A percentile compares a stretch with the other conserved stretches of the same genome.
Evolutionary conservation across 345 rosid species (phyloP).

Genomic region (Eucalyptus sideroxylon): DNA sequence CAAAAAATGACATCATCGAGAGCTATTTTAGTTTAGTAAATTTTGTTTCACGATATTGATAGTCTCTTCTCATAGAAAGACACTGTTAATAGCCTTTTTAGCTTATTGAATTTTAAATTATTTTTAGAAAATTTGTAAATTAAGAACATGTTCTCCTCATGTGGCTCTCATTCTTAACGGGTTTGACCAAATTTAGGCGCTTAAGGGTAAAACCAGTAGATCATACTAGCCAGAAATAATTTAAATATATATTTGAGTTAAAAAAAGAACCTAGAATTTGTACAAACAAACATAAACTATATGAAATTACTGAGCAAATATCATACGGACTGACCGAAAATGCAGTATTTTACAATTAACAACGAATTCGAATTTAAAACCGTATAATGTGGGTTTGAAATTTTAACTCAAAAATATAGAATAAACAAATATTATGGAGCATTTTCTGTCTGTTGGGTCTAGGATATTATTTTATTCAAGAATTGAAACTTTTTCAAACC

Average conservation of each 20-base stretch:
- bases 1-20: too few relatives aligned
- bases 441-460: too few relatives aligned
- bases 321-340: fast-evolving
- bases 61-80: not conserved
- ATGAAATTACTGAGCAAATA: not conserved
- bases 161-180: not conserved
- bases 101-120: not conserved
- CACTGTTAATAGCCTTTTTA: not conserved
- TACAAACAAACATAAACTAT: not conserved
- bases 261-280: not conserved
- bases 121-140: not conserved
- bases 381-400: not conserved
- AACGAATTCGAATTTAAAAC: too few relatives aligned
- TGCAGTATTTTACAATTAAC: not conserved
- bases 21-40: not conserved
- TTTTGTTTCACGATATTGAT: not conserved
- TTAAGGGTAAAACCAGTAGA: not conserved
- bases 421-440: not conserved
- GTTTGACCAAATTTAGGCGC: not conserved
- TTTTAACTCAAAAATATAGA: not conserved
- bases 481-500: too few relatives aligned
- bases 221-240: not conserved
- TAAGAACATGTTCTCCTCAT: not conserved
- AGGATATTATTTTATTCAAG: too few relatives aligned
- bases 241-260: not conserved